Evolutionary conservation across 208 protist species (phyloP).

Genomic region (Angomonas deanei): DNA sequence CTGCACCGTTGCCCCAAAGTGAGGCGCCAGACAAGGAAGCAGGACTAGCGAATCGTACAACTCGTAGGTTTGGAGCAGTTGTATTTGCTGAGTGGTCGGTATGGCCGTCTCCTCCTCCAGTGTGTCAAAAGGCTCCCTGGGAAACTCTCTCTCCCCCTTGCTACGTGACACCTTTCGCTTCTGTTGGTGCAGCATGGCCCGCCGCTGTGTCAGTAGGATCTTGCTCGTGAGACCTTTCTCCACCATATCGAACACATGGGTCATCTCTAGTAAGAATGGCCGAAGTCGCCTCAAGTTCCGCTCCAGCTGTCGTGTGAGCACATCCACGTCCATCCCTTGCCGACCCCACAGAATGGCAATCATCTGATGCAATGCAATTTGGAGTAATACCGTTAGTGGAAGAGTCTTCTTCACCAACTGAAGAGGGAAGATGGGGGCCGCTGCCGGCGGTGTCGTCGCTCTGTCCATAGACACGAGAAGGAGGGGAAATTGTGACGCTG

Average conservation of each 20-base stretch:
- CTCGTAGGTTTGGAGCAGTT: constrained; percentile 53
- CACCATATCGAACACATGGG: constrained; percentile 33
- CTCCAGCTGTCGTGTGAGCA: constrained; percentile 60
- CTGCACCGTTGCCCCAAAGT: constrained; percentile 43
- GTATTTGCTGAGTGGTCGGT: constrained; percentile 26
- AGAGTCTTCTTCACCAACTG: constrained; percentile 25
- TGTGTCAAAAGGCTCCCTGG: not conserved
- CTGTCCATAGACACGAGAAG: not conserved
- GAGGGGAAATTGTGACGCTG: not conserved
- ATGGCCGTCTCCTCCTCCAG: not conserved
- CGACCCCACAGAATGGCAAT: constrained; percentile 64
- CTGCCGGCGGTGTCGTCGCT: not conserved
- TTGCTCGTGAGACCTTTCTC: constrained; percentile 1
- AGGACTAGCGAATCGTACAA: constrained; percentile 51
- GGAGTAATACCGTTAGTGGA: constrained; percentile 59
- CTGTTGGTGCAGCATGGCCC: not conserved
- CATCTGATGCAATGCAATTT: constrained; percentile 67
- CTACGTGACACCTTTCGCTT: not conserved
- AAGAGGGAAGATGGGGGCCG: not conserved
- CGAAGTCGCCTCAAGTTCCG: constrained; percentile 67
- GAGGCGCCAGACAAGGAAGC: constrained; percentile 32
- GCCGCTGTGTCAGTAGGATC: not conserved
- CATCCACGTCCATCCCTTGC: constrained; percentile 52
- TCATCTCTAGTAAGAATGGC: constrained; percentile 46
- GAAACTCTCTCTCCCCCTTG: constrained; percentile 3